Conservation (phyloP, 257 asterid genomes). For the Linderniella brevidens region DNA sequence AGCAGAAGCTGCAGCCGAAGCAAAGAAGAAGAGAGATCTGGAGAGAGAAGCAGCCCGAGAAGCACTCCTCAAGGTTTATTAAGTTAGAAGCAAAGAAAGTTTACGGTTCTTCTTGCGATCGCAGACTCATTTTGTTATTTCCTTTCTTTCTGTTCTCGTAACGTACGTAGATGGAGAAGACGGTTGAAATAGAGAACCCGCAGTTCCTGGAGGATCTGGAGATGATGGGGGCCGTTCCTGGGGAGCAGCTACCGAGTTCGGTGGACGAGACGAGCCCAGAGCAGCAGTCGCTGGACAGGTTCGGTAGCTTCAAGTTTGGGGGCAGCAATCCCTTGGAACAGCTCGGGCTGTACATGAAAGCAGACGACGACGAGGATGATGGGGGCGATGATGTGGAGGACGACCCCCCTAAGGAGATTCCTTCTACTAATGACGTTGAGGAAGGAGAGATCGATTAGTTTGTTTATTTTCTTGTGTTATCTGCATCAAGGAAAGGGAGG, state of each 20-base stretch:
- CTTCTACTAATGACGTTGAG: constrained; percentile 31
- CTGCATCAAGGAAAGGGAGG: too few relatives aligned
- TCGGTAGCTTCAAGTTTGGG: constrained; percentile 56
- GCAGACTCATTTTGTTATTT: background rate
- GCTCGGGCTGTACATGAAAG: constrained; percentile 83
- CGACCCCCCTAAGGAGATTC: constrained; percentile 3
- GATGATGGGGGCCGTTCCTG: constrained; percentile 46
- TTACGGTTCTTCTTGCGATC: background rate
- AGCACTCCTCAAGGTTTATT: constrained; percentile 67
- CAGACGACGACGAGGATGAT: constrained; percentile 73
- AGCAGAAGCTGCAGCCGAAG: constrained; percentile 58
- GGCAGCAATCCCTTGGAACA: constrained; percentile 72
- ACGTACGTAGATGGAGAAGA: constrained; percentile 57
- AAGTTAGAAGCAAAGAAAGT: too few relatives aligned
- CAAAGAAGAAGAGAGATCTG: constrained; percentile 43
- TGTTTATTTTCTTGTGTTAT: background rate
- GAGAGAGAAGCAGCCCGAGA: constrained; percentile 88
- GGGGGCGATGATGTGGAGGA: constrained; percentile 22
- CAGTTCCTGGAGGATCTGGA: constrained; percentile 58
- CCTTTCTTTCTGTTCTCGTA: background rate
- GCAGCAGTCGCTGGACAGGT: constrained; percentile 18
- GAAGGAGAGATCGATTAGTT: constrained; percentile 63
- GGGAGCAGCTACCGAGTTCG: constrained; percentile 31
- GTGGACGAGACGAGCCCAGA: constrained; percentile 51
- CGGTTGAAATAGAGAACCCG: constrained; percentile 55